These are phyloP conservation scores for Cordia subcordata DNA, from an alignment of 257 asterid species.

Conservation along the genomic window DNA sequence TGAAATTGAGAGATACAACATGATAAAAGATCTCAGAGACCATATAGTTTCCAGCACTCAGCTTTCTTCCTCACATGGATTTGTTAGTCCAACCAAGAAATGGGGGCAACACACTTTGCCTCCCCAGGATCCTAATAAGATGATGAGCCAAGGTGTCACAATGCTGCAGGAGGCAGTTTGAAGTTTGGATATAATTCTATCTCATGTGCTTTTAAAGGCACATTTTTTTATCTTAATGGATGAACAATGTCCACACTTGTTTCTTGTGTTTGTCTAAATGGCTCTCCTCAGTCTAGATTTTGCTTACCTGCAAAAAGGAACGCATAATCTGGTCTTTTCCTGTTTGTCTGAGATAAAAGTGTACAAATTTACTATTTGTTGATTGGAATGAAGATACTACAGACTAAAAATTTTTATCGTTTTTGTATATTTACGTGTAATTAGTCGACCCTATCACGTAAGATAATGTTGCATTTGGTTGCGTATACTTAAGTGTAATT, in stretches of 20 bases:
- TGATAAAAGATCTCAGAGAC: constrained; percentile 84
- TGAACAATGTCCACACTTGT: neutral
- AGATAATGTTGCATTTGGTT: no score
- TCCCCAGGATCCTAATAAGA: constrained; percentile 39
- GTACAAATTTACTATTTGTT: constrained; percentile 48
- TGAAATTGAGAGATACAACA: constrained; percentile 76
- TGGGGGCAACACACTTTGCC: constrained; percentile 33
- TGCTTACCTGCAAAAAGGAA: neutral
- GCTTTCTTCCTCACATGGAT: constrained; percentile 44
- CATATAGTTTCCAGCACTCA: constrained; percentile 71
- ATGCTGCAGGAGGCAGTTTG: constrained; percentile 31
- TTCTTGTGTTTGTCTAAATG: neutral
- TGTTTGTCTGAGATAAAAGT: constrained; percentile 32
- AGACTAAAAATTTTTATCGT: no score
- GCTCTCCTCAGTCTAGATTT: no score
- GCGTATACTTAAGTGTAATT: neutral
- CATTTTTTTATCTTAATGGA: neutral
- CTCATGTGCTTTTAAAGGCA: neutral
- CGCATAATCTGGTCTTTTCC: constrained; percentile 8
- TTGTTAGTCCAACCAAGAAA: constrained; percentile 30
- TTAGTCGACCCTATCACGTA: no score
- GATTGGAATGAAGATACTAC: constrained; percentile 26
- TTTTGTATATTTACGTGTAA: neutral
- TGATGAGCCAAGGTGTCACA: constrained; percentile 37
- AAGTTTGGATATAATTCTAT: constrained; percentile 6